phyloP scores from a whole-genome alignment of 768 basidiomycete genomes.

The Mycena latifolia region DNA sequence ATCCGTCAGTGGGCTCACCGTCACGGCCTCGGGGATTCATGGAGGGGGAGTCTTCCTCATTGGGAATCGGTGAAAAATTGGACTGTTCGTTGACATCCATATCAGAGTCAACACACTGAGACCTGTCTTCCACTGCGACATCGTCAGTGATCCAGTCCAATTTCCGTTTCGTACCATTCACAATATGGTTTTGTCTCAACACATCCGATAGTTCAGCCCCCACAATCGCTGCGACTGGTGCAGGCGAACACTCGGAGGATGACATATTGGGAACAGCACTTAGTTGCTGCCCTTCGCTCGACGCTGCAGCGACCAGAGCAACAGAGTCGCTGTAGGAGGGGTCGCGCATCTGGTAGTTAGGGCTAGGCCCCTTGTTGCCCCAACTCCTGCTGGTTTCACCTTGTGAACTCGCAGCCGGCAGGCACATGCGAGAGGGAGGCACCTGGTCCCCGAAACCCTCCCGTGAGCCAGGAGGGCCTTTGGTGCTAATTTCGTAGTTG shows the following conservation, averaged over 20 bases:
- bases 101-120: neutral
- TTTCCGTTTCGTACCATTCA: conserved; percentile 21
- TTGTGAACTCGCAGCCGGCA: conserved; percentile 16
- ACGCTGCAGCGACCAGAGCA: conserved; percentile 11
- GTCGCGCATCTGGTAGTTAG: conserved; percentile 16
- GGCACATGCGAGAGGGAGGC: too few relatives aligned
- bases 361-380: conserved; percentile 17
- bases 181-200: neutral
- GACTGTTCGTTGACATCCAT: neutral
- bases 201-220: conserved; percentile 5
- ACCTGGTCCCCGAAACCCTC: too few relatives aligned
- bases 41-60: neutral
- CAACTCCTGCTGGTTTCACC: conserved; percentile 25
- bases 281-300: conserved; percentile 16
- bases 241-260: conserved; percentile 9
- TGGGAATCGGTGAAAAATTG: neutral
- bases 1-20: neutral
- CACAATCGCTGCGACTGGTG: conserved; percentile 3
- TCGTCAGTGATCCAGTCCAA: conserved; percentile 17
- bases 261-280: conserved; percentile 9
- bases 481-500: neutral
- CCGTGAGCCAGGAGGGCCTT: too few relatives aligned
- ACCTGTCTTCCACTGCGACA: neutral
- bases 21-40: too few relatives aligned
- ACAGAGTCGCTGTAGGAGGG: conserved; percentile 11